phyloP scores from a whole-genome alignment of 768 basidiomycete species.

The Kwoniella sp. region DNA sequence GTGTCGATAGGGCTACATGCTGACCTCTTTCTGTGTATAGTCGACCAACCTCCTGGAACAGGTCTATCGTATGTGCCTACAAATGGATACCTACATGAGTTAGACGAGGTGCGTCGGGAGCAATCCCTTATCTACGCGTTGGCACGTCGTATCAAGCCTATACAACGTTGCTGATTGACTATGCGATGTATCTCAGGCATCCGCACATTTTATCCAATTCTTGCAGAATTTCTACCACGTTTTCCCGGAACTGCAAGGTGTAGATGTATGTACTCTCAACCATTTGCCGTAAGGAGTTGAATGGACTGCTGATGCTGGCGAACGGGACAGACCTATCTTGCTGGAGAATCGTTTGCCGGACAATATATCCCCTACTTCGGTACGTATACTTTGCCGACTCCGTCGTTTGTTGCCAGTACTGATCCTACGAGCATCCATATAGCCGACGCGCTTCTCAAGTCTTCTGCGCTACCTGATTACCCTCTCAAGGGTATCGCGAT shows the following conservation, averaged over 20 bases:
- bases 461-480: slow-evolving; percentile 63
- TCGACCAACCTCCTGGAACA: slow-evolving; percentile 96
- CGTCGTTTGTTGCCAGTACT: not conserved
- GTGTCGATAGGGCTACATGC: not conserved
- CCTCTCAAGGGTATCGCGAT: slow-evolving; percentile 81
- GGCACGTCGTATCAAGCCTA: not conserved
- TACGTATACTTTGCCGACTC: slow-evolving; percentile 49
- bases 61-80: slow-evolving; percentile 89
- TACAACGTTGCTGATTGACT: slow-evolving; percentile 2
- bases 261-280: slow-evolving; percentile 78
- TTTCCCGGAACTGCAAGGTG: slow-evolving; percentile 80
- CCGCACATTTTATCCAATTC: slow-evolving; percentile 79
- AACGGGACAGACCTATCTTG: slow-evolving; percentile 77
- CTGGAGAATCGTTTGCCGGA: slow-evolving; percentile 95
- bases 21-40: slow-evolving; percentile 58
- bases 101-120: slow-evolving; percentile 69
- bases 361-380: slow-evolving; percentile 98
- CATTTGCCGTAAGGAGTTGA: slow-evolving; percentile 4
- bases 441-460: slow-evolving; percentile 75
- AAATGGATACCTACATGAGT: slow-evolving; percentile 77
- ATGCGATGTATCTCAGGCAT: slow-evolving; percentile 61
- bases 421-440: slow-evolving; percentile 8
- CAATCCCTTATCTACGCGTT: slow-evolving; percentile 17
- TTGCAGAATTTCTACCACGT: slow-evolving; percentile 82
- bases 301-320: not conserved